These are phyloP conservation scores for Colletotrichum liriopes DNA, from an alignment of 2,329 filamentous ascomycete species.

Conservation along the genomic window DNA sequence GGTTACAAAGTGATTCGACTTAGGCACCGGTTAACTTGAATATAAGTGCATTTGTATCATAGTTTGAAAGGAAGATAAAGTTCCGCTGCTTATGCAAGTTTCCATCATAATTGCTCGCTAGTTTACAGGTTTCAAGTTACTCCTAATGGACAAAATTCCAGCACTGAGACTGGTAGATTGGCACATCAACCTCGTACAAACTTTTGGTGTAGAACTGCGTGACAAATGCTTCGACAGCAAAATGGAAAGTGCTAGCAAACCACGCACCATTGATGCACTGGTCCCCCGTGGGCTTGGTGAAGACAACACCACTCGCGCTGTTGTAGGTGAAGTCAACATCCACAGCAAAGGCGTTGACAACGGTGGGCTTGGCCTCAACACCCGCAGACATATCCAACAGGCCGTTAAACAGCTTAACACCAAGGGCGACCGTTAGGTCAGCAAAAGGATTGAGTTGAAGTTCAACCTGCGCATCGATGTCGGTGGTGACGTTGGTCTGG, in stretches of 20 bases:
- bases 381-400: slow-evolving; percentile 55
- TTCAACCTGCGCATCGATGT: slow-evolving; percentile 51
- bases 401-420: slow-evolving; percentile 55
- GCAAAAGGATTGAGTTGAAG: slow-evolving; percentile 53
- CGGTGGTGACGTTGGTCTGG: slow-evolving; percentile 51
- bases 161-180: slow-evolving; percentile 43
- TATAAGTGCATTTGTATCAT: too few relatives aligned
- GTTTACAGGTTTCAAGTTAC: not conserved
- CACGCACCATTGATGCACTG: slow-evolving; percentile 42
- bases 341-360: slow-evolving; percentile 58
- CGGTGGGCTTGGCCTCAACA: slow-evolving; percentile 53
- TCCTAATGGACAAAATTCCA: slow-evolving; percentile 36
- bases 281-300: slow-evolving; percentile 23
- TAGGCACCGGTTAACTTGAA: too few relatives aligned
- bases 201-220: slow-evolving; percentile 40
- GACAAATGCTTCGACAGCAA: slow-evolving; percentile 37
- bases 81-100: not conserved
- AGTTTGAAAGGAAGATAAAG: too few relatives aligned
- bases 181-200: slow-evolving; percentile 33
- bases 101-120: slow-evolving; percentile 49
- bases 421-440: slow-evolving; percentile 56
- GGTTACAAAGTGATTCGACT: too few relatives aligned
- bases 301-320: slow-evolving; percentile 28
- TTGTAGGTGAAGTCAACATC: slow-evolving; percentile 43
- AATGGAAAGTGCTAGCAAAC: slow-evolving; percentile 43